Base-by-base conservation (phyloP, 176 grass and related monocot genomes). In the Carex kokanica region DNA sequence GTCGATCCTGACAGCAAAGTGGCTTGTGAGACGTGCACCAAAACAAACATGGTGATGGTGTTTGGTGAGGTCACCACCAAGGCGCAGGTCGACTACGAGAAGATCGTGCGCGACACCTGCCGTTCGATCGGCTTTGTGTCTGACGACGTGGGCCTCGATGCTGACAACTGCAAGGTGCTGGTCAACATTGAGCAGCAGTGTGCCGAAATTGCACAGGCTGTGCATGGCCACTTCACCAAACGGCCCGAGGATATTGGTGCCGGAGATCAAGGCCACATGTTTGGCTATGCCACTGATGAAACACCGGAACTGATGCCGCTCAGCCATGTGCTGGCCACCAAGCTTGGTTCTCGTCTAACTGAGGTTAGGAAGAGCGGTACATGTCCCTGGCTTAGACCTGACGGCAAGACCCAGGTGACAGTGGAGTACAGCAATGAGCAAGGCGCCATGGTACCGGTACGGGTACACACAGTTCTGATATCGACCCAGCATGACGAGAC, bases 31-130 rank as follows among this genome's bases (percentile, higher is more conserved):
- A 80, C 54, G 1, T 80, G 77, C 77, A 80, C 77, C 43, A 80
- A 80, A 88, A 97, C 93, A 36, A 97, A 97, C 91, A 93, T 97
- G 93, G 93, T 95, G 4, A 95, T 95, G 93, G 90, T 95, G 36
- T 95, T 95, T 16, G 93, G 93, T 3, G 93, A 97, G 88, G 90
- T 96, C 75, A 96, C 77, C 77, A n/a, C 77, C 77, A 80, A 41
- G 31, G 77, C 77, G 8, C 31, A 80, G 47, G 77, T 80, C 0
- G 77, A 80, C 15, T 80, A 60, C 18, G 54, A 80, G 77, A 80
- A 80, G 77, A 80, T 80, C 3, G 54, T 80, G 29, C 77, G 54
- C 2, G 56, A 80, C 53, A 80, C 54, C 3, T 80, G 77, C 77
- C 77, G 54, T 60, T 80, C 53, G 5, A 80, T 80, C 0, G 77